These are phyloP conservation scores for Talaromyces islandicus DNA, from an alignment of 2,329 filamentous ascomycete genomes.

Conservation along the genomic window DNA sequence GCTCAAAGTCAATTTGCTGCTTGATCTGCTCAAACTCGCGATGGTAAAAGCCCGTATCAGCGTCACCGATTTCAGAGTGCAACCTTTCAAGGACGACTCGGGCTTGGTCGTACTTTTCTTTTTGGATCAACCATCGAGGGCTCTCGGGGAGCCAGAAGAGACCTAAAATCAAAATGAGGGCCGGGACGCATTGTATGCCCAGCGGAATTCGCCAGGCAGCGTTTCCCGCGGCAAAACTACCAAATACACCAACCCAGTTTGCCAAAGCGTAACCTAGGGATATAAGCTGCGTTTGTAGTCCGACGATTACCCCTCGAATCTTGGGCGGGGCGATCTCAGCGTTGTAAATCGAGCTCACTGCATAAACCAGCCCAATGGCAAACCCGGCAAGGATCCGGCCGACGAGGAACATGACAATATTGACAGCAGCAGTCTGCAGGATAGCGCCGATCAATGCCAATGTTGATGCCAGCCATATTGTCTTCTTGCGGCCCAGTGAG, in stretches of 20 bases:
- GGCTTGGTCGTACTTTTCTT: conserved; percentile 33
- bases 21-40: conserved; percentile 24
- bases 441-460: background rate
- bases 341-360: conserved; percentile 13
- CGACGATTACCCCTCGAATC: conserved; percentile 58
- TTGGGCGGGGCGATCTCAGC: conserved; percentile 51
- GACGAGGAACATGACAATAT: conserved; percentile 47
- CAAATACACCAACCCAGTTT: conserved; percentile 55
- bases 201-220: conserved; percentile 60
- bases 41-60: conserved; percentile 17
- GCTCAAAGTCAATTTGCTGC: conserved; percentile 20
- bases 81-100: conserved; percentile 14
- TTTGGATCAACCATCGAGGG: conserved; percentile 60
- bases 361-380: conserved; percentile 55
- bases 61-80: conserved; percentile 16
- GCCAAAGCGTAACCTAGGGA: conserved; percentile 68
- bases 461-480: conserved; percentile 11
- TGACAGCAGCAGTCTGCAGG: conserved; percentile 1
- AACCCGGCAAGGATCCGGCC: conserved; percentile 64
- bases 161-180: conserved; percentile 45
- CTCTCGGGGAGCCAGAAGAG: conserved; percentile 57
- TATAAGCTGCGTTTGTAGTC: conserved; percentile 57
- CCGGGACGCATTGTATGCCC: conserved; percentile 56
- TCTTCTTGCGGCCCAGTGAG: conserved; percentile 16
- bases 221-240: conserved; percentile 55